phyloP scores from a whole-genome alignment of 441 rosid species.

The Dalechampia spathulata region DNA sequence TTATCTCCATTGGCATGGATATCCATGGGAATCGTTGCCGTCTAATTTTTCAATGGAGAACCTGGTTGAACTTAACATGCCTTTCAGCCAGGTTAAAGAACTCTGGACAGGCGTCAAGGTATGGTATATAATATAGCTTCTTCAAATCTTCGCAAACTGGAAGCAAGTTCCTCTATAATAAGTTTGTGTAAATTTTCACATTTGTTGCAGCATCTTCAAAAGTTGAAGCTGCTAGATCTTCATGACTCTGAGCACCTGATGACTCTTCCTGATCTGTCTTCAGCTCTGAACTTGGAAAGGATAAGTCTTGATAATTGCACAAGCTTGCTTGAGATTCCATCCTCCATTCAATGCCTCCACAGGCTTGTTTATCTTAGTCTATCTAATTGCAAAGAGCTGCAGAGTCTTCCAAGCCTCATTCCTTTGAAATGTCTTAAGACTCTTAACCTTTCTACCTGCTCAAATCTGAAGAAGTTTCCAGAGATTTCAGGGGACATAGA shows the following conservation, averaged over 20 bases:
- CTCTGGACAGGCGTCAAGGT: slow-evolving; percentile 16
- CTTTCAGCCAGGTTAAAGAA: slow-evolving; percentile 13
- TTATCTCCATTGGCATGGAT: slow-evolving; percentile 23
- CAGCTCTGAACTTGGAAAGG: slow-evolving; percentile 9
- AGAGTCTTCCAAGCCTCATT: slow-evolving; percentile 10
- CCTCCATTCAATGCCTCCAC: slow-evolving; percentile 6
- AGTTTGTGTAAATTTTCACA: neutral
- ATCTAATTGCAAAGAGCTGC: slow-evolving; percentile 11
- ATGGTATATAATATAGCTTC: slow-evolving; percentile 3
- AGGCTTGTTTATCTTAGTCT: slow-evolving; percentile 11
- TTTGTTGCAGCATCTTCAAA: slow-evolving; percentile 4
- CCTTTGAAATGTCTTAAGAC: slow-evolving; percentile 8
- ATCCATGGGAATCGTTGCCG: slow-evolving; percentile 19
- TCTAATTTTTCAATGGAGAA: slow-evolving; percentile 15
- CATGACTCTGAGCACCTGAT: slow-evolving; percentile 6
- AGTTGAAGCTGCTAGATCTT: slow-evolving; percentile 14
- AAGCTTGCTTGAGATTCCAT: slow-evolving; percentile 17
- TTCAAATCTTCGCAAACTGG: neutral
- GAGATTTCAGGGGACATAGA: slow-evolving; percentile 12
- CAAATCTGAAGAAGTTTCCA: slow-evolving; percentile 13
- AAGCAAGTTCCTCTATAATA: neutral
- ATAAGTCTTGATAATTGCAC: slow-evolving; percentile 21
- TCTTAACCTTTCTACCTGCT: slow-evolving; percentile 15
- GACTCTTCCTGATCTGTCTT: slow-evolving; percentile 7
- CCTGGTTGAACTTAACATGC: slow-evolving; percentile 20